Evolutionary conservation across 1,284 basidiomycete species (phyloP).

Genomic region (Moesziomyces sp.): DNA sequence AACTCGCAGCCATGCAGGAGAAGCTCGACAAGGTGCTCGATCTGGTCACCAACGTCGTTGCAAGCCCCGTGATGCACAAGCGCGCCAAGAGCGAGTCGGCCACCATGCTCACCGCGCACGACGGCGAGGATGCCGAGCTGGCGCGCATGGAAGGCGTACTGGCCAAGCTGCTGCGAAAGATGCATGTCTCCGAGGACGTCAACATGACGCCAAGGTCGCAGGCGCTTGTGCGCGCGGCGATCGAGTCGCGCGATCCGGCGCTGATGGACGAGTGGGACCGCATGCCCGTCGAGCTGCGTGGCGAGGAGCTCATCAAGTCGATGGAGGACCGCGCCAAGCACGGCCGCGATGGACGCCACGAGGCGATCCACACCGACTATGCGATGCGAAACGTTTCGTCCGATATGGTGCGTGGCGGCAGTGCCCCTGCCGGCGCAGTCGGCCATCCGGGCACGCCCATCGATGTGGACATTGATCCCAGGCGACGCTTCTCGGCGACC

Average conservation of each 20-base stretch:
- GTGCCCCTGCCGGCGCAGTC: constrained; percentile 18
- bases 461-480: constrained; percentile 18
- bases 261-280: constrained; percentile 35
- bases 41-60: constrained; percentile 48
- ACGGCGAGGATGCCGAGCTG: constrained; percentile 20
- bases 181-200: constrained; percentile 30
- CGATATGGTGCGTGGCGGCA: constrained; percentile 24
- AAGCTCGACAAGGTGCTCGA: constrained; percentile 56
- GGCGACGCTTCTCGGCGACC: constrained; percentile 23
- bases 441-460: constrained; percentile 5
- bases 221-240: constrained; percentile 24
- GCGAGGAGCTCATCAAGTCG: constrained; percentile 37
- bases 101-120: constrained; percentile 4
- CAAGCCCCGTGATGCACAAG: constrained; percentile 22
- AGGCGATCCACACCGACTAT: constrained; percentile 32
- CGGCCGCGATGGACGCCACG: constrained; percentile 42
- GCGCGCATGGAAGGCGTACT: constrained; percentile 44
- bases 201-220: constrained; percentile 27
- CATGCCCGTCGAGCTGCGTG: constrained; percentile 38
- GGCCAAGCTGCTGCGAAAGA: constrained; percentile 40
- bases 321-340: constrained; percentile 37
- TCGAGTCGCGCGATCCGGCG: constrained; percentile 18
- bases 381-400: constrained; percentile 4
- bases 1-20: constrained; percentile 55
- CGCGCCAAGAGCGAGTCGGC: constrained; percentile 32